Evolutionary conservation across 306 rosid genomes (phyloP), one percentile per base, ranked within the genome.

Genomic region (Calophaca sinica): DNA sequence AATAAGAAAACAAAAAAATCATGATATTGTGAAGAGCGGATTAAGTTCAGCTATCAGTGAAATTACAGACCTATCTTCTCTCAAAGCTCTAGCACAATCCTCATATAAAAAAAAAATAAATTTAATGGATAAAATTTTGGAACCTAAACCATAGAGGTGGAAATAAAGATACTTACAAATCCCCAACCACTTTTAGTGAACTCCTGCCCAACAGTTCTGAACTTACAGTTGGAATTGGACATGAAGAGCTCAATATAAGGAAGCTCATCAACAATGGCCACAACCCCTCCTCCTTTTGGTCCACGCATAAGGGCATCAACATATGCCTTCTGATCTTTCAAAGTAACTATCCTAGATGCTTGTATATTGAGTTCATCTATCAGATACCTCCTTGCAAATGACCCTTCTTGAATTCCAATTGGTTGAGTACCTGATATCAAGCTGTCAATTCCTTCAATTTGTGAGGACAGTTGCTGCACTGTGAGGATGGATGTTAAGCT

Each of bases 131-230:
- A 32, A 53, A 29, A 20, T 53, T 42, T 31, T 65, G 79, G 72
- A 68, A 28, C 31, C 15, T 20, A 79, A 80, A 50, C 60, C 13
- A 68, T 29, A n/a, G 66, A 45, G 7, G 49, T 62, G 79, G 9
- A 50, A 70, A 20, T 52, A 57, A 61, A 62, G 72, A 29, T 84
- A 88, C 99, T 90, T 79, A 94, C 99, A 70, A 88, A 94, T 86
- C 97, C 97, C 99, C 93, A 90, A 72, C 99, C 97, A 68, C 96
- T 87, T 85, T 86, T 94, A 4, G 97, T 92, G 75, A 94, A 94
- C 84, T 89, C 96, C 75, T 87, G 87, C 28, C 99, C 99, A 11
- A 94, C 99, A 1, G 89, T 90, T 88, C 96, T 87, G 90, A 84
- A 92, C 70, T n/a, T 10, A 20, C 97, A 94, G 26, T 88, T 84